These are phyloP conservation scores for Aspergillus heteromorphus DNA, from an alignment of 495 filamentous ascomycete genomes.

Conservation along the genomic window DNA sequence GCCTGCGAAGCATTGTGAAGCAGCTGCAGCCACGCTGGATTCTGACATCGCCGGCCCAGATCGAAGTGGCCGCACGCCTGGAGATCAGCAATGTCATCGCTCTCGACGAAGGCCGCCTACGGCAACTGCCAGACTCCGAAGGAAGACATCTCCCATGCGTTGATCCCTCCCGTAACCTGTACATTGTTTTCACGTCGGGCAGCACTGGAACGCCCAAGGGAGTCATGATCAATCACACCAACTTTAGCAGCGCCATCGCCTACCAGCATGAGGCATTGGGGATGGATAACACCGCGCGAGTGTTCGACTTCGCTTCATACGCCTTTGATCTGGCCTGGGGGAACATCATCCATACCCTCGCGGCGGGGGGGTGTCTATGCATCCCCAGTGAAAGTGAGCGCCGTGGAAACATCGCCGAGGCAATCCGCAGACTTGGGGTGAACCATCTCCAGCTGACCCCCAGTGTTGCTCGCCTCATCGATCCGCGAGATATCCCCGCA, in stretches of 20 bases:
- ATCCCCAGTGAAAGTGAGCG: conserved; percentile 33
- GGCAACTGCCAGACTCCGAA: too few relatives aligned
- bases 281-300: conserved; percentile 19
- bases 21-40: too few relatives aligned
- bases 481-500: conserved; percentile 29
- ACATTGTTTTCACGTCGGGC: conserved; percentile 41
- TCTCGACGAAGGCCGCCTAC: too few relatives aligned
- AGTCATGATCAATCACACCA: conserved; percentile 42
- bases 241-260: conserved; percentile 23
- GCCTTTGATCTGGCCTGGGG: conserved; percentile 42
- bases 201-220: conserved; percentile 45
- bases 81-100: too few relatives aligned
- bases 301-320: conserved; percentile 43
- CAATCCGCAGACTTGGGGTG: conserved; percentile 30
- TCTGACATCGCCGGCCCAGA: too few relatives aligned
- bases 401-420: conserved; percentile 22
- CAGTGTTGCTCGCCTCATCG: conserved; percentile 32
- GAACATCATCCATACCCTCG: conserved; percentile 37
- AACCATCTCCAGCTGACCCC: conserved; percentile 41
- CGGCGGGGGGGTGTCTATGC: conserved; percentile 43
- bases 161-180: too few relatives aligned
- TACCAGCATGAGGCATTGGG: conserved; percentile 18
- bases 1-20: conserved; percentile 51
- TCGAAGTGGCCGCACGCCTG: too few relatives aligned
- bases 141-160: too few relatives aligned